Conservation (phyloP, 1,139 yeast genomes). For the Geotrichum europaeum region DNA sequence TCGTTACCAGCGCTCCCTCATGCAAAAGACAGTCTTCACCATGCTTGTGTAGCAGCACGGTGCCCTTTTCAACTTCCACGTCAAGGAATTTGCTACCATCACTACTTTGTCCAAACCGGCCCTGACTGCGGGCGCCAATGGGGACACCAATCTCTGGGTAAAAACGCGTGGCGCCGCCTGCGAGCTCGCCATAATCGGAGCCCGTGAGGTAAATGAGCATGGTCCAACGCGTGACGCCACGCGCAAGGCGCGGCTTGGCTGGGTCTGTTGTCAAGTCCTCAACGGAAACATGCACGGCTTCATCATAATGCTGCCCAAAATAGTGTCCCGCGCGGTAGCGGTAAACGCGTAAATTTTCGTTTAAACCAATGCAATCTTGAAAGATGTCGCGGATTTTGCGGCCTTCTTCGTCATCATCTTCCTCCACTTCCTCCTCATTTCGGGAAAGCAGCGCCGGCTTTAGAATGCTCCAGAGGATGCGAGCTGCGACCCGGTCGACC, state of each 20-base stretch:
- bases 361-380: conserved; percentile 46
- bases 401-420: conserved; percentile 3
- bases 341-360: conserved; percentile 54
- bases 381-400: conserved; percentile 28
- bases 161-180: conserved; percentile 61
- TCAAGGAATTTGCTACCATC: conserved; percentile 24
- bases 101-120: background rate
- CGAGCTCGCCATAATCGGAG: conserved; percentile 42
- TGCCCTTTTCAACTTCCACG: conserved; percentile 50
- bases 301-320: conserved; percentile 61
- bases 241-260: conserved; percentile 1
- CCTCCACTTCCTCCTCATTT: conserved; percentile 17
- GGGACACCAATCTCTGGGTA: conserved; percentile 33
- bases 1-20: conserved; percentile 50
- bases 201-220: conserved; percentile 55
- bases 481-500: conserved; percentile 40
- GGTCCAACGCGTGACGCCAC: conserved; percentile 54
- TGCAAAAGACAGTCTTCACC: conserved; percentile 61
- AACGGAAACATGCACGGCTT: conserved; percentile 41
- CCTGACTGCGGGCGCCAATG: background rate
- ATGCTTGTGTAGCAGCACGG: conserved; percentile 60
- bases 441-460: conserved; percentile 16
- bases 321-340: conserved; percentile 54
- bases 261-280: conserved; percentile 2
- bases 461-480: conserved; percentile 44